These are phyloP conservation scores for Phylloporus sp. DNA, from an alignment of 768 basidiomycete species.

Conservation along the genomic window DNA sequence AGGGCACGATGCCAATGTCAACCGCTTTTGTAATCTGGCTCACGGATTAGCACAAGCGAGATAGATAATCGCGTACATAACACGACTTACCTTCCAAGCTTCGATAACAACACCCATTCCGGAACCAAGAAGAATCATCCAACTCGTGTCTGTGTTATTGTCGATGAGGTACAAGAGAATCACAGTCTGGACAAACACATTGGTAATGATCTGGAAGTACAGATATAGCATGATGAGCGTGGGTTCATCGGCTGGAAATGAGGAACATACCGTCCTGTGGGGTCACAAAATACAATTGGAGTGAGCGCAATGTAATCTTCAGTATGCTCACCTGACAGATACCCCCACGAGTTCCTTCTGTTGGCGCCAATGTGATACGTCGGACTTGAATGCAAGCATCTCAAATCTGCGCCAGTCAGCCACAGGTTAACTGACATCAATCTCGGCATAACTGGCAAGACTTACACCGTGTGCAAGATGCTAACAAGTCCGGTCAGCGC, in stretches of 20 bases:
- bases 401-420: conserved; percentile 61
- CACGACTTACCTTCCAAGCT: conserved; percentile 79
- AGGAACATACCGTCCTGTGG: conserved; percentile 49
- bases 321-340: conserved; percentile 67
- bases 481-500: conserved; percentile 81
- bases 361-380: conserved; percentile 93
- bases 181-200: conserved; percentile 89
- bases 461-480: conserved; percentile 82
- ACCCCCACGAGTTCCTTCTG: conserved; percentile 95
- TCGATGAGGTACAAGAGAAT: conserved; percentile 92
- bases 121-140: conserved; percentile 94
- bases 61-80: conserved; percentile 8
- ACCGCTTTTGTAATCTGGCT: conserved; percentile 83
- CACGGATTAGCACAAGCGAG: conserved; percentile 14
- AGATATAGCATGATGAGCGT: conserved; percentile 11
- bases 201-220: conserved; percentile 66
- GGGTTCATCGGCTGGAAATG: conserved; percentile 9
- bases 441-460: conserved; percentile 34
- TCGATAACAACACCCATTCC: conserved; percentile 81
- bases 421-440: background rate
- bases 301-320: conserved; percentile 5
- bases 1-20: conserved; percentile 67
- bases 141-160: conserved; percentile 92
- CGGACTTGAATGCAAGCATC: conserved; percentile 93
- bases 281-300: conserved; percentile 19